Evolutionary conservation across 306 rosid species (phyloP), one percentile per base, ranked within the genome.

Genomic region (Adenanthera pavonina): DNA sequence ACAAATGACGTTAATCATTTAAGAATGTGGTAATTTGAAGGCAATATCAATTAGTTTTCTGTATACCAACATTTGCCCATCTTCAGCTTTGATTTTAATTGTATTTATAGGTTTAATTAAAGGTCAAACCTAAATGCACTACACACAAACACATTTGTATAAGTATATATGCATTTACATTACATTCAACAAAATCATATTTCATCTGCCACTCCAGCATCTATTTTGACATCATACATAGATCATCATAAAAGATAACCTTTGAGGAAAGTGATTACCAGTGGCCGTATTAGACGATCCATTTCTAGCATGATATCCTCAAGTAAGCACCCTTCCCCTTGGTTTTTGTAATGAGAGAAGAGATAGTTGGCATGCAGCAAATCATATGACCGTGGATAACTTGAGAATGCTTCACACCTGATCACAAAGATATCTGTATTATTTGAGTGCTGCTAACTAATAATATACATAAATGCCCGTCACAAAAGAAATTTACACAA

Each of bases 361-460:
- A 93, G 93, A 84, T 76, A 85, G 81, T 88, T 83, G 62, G 94
- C 96, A 69, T 95, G 99, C 90, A 95, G 79, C 71, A 92, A 85
- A 89, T 94, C 97, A 8, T 92, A 95, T 10, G 98, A 87, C 15
- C 98, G 88, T 69, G 99, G 99, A 86, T 95, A 95, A 59, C 93
- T 92, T 76, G 99, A 95, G 86, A 95, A 93, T 44, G 99, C 85
- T 79, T 93, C 98, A 40, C 99, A 93, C 99, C 99, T 95, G 78
- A 86, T 61, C 38, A 69, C 71, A 35, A 69, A 72, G 46, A 83
- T 41, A 83, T 69, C 25, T n/a, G 59, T 40, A 70, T 83, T 71
- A 90, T 87, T 56, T 72, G 66, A 73, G 64, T 72, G 66, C 73
- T 69, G 57, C 60, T 36, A 61, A 74, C 48, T 71, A 46, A 41